Conservation (phyloP, 768 basidiomycete genomes). For the Tephrocybe sp. region DNA sequence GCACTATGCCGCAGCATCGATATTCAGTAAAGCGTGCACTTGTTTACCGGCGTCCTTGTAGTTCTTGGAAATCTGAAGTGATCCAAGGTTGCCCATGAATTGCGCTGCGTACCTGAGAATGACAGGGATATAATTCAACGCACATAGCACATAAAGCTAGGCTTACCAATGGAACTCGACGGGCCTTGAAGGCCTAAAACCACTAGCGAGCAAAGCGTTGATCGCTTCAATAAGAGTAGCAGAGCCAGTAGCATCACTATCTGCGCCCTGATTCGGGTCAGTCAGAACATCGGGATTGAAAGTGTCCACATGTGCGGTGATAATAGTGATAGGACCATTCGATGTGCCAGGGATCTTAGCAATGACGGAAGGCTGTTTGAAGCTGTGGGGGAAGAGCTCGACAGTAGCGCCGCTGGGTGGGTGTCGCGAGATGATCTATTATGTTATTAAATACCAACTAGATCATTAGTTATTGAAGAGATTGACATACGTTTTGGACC, state of each 20-base stretch:
- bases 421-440: conserved; percentile 21
- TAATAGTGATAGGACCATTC: conserved; percentile 20
- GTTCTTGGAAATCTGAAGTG: conserved; percentile 42
- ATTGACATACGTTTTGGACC: background rate
- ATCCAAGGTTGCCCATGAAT: conserved; percentile 51
- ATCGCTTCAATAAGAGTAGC: conserved; percentile 46
- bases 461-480: background rate
- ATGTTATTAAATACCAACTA: background rate
- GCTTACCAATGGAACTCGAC: conserved; percentile 51
- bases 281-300: conserved; percentile 25
- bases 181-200: conserved; percentile 40
- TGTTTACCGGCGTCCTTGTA: conserved; percentile 41
- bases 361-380: conserved; percentile 21
- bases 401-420: conserved; percentile 25
- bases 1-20: conserved; percentile 43
- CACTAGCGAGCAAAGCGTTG: conserved; percentile 38
- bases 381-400: conserved; percentile 13
- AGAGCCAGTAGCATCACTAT: conserved; percentile 41
- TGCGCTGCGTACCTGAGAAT: conserved; percentile 32
- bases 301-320: conserved; percentile 30
- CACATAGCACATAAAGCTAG: background rate
- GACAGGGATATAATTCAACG: background rate
- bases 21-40: conserved; percentile 45
- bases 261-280: conserved; percentile 34
- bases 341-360: conserved; percentile 20